Conservation (phyloP, 1,139 yeast species). For the Kodamaea sp. region DNA sequence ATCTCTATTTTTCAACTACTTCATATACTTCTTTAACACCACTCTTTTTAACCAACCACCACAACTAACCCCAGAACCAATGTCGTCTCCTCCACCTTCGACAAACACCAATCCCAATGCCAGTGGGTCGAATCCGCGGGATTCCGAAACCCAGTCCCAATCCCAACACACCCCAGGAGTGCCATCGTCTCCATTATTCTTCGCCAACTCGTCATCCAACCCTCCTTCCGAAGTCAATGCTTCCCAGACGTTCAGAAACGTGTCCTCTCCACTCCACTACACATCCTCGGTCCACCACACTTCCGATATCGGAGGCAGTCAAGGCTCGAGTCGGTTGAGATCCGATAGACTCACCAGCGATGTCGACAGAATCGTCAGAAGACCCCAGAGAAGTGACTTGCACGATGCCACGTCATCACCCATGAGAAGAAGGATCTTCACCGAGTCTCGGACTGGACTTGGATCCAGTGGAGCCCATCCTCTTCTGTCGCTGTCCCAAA, state of each 20-base stretch:
- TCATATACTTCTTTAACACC: not conserved
- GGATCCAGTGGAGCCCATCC: conserved; percentile 8
- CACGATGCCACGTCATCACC: conserved; percentile 47
- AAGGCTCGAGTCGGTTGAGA: conserved; percentile 23
- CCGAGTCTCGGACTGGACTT: conserved; percentile 18
- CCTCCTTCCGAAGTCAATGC: conserved; percentile 38
- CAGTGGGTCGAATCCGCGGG: conserved; percentile 13
- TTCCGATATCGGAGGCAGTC: conserved; percentile 25
- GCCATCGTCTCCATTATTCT: conserved; percentile 69
- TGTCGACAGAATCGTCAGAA: conserved; percentile 44
- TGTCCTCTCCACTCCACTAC: conserved; percentile 50
- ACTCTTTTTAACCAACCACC: not conserved
- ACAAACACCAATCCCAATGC: conserved; percentile 11
- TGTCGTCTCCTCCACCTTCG: conserved; percentile 25
- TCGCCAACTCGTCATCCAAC: conserved; percentile 57
- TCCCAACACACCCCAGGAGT: conserved; percentile 34
- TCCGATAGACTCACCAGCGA: conserved; percentile 42
- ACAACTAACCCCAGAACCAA: conserved; percentile 8
- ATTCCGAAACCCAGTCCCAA: conserved; percentile 39
- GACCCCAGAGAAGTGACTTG: conserved; percentile 45
- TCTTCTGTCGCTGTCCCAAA: conserved; percentile 28
- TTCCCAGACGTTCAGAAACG: conserved; percentile 19
- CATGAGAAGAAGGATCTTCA: conserved; percentile 39
- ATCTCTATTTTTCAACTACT: not conserved
- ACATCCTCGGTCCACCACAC: conserved; percentile 44